phyloP scores from a whole-genome alignment of 1,284 basidiomycete species.

The Gymnopus androsaceus region DNA sequence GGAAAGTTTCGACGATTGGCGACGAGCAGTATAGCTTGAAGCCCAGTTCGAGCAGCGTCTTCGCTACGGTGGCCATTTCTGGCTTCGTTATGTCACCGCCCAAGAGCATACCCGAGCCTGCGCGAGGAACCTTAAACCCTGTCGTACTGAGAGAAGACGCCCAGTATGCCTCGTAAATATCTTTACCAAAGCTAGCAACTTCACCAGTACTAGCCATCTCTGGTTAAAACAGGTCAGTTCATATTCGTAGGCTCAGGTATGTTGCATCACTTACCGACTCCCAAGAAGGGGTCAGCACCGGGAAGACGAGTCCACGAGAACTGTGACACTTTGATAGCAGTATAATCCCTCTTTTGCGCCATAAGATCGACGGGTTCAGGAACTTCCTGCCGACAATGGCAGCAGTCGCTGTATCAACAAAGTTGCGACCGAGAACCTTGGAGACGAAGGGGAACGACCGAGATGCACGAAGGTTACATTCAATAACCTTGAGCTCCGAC shows the following conservation, averaged over 20 bases:
- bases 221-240: conserved; percentile 28
- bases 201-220: conserved; percentile 99
- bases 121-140: conserved; percentile 85
- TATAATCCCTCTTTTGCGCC: conserved; percentile 89
- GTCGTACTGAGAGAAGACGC: conserved; percentile 86
- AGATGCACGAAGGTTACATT: conserved; percentile 97
- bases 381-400: conserved; percentile 92
- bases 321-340: conserved; percentile 96
- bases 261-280: conserved; percentile 73
- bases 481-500: conserved; percentile 92
- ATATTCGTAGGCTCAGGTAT: background rate
- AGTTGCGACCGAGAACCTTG: conserved; percentile 96
- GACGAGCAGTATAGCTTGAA: conserved; percentile 95
- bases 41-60: conserved; percentile 75
- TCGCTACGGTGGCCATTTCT: conserved; percentile 81
- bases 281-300: conserved; percentile 96
- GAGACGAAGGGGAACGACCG: conserved; percentile 99
- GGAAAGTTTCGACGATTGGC: conserved; percentile 75
- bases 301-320: conserved; percentile 97
- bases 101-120: conserved; percentile 83
- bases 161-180: conserved; percentile 98
- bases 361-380: conserved; percentile 95
- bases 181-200: conserved; percentile 95
- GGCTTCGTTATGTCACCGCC: conserved; percentile 85
- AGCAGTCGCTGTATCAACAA: conserved; percentile 92